Conservation (phyloP, 1,284 basidiomycete genomes). For the Leccinum pachyderme region DNA sequence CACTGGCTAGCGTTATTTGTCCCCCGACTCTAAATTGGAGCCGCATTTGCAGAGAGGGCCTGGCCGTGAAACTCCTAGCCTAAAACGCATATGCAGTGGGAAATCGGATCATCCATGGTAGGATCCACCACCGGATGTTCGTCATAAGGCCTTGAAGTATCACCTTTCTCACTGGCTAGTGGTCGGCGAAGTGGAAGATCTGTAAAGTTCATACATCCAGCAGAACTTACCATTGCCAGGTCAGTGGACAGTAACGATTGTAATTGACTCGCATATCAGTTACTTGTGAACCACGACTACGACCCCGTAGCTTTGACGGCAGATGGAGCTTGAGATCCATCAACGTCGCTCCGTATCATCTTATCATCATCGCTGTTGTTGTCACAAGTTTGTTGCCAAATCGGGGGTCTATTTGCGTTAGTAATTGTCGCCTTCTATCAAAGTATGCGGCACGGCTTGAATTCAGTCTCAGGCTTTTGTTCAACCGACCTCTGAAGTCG, state of each 20-base stretch:
- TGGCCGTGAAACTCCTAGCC: no score
- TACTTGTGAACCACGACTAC: no score
- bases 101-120: no score
- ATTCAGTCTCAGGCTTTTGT: neutral
- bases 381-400: neutral
- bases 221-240: no score
- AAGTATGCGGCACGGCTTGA: neutral
- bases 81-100: no score
- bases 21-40: neutral
- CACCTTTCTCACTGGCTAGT: no score
- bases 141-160: no score
- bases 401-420: slow-evolving; percentile 4
- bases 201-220: no score
- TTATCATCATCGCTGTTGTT: neutral
- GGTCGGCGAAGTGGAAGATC: no score
- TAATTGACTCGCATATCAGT: neutral
- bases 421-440: neutral
- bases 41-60: no score
- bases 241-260: neutral
- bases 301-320: neutral
- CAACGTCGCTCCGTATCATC: neutral
- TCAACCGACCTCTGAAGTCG: neutral
- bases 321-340: neutral
- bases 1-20: no score
- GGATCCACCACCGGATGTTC: no score